Conservation (phyloP, 345 rosid genomes). For the Euphorbia tirucalli region DNA sequence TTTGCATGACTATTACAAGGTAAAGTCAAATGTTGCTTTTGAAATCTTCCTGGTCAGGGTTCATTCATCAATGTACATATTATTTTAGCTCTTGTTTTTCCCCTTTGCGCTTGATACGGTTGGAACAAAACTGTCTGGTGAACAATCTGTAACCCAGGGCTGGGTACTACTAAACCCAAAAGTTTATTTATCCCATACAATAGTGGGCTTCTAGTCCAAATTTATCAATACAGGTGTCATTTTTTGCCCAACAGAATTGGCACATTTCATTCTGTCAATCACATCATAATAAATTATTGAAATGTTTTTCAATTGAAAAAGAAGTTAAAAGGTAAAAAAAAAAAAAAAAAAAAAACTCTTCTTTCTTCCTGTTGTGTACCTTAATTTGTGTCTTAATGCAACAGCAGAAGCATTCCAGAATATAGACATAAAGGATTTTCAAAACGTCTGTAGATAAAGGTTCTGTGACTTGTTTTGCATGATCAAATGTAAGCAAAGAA, state of each 20-base stretch:
- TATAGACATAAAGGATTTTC: not conserved
- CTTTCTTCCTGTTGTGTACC: not conserved
- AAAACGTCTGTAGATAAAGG: not conserved
- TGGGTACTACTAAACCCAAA: not conserved
- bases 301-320: not conserved
- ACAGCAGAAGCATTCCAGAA: not conserved
- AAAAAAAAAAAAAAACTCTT: not conserved
- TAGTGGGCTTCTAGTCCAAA: not conserved
- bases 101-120: not conserved
- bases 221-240: not conserved
- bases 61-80: not conserved
- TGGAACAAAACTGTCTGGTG: not conserved
- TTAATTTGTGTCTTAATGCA: not conserved
- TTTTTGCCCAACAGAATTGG: not conserved
- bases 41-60: not conserved
- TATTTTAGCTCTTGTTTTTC: not conserved
- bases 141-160: not conserved
- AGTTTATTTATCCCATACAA: not conserved
- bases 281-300: not conserved
- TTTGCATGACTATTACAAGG: conserved; percentile 79
- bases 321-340: not conserved
- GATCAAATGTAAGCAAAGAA: not conserved
- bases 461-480: not conserved
- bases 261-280: not conserved
- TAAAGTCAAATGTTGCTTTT: conserved; percentile 16